Evolutionary conservation across 441 rosid genomes (phyloP).

Genomic region (Francoa sonchifolia): DNA sequence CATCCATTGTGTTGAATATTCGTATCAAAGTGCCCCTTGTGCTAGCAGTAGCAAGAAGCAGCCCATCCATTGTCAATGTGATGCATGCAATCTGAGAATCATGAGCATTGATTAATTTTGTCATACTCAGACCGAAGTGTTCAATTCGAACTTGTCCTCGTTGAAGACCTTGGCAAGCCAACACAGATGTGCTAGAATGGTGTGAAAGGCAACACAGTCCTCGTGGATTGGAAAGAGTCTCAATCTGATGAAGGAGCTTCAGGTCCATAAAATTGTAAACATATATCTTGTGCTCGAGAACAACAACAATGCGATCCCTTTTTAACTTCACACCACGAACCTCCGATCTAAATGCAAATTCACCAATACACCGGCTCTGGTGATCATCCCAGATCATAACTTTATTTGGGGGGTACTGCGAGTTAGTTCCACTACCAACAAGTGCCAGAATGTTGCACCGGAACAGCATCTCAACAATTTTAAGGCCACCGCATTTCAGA

Average conservation of each 20-base stretch:
- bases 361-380: constrained; percentile 73
- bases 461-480: constrained; percentile 89
- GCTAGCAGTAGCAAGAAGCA: constrained; percentile 89
- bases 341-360: constrained; percentile 71
- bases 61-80: constrained; percentile 84
- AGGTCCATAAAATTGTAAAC: constrained; percentile 63
- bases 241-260: constrained; percentile 83
- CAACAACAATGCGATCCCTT: constrained; percentile 67
- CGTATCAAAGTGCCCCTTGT: constrained; percentile 77
- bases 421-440: constrained; percentile 56
- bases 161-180: constrained; percentile 81
- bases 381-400: constrained; percentile 89
- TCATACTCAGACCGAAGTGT: constrained; percentile 76
- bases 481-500: constrained; percentile 59
- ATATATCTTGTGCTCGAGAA: constrained; percentile 83
- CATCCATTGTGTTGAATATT: constrained; percentile 96
- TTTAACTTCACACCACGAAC: constrained; percentile 69
- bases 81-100: constrained; percentile 71
- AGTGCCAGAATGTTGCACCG: constrained; percentile 82
- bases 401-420: constrained; percentile 75
- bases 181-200: constrained; percentile 58
- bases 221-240: constrained; percentile 64
- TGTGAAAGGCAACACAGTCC: constrained; percentile 91
- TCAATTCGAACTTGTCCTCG: constrained; percentile 72
- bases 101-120: constrained; percentile 63